A percentile compares a stretch with the other conserved stretches of the same genome.
Conservation (phyloP, 2,329 filamentous ascomycete species). For the Nothophaeocryptopus gaeumannii region DNA sequence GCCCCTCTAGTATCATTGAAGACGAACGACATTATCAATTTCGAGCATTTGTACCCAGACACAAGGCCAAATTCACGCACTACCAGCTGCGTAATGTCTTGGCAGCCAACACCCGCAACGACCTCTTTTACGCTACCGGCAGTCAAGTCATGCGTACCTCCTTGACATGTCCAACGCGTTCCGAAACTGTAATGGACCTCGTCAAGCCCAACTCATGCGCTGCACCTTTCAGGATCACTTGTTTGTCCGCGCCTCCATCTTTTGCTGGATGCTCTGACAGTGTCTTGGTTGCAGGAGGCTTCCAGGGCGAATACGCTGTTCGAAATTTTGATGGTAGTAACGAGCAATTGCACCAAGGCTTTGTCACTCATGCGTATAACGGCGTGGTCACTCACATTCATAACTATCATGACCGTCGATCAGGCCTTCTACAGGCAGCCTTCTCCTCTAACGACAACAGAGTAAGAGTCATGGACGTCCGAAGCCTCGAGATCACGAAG, state of each 20-base stretch:
- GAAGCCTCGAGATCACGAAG: constrained; percentile 57
- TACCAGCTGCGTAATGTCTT: constrained; percentile 60
- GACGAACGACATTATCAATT: constrained; percentile 29
- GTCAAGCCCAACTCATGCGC: constrained; percentile 23
- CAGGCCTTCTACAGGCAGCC: constrained; percentile 49
- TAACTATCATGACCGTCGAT: constrained; percentile 47
- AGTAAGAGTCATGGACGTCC: constrained; percentile 54
- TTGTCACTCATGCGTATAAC: constrained; percentile 50
- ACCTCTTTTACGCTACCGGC: constrained; percentile 53
- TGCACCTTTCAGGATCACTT: constrained; percentile 20
- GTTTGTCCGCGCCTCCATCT: constrained; percentile 17
- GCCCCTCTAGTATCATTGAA: constrained; percentile 2
- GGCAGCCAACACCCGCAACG: constrained; percentile 53
- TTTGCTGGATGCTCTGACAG: not conserved
- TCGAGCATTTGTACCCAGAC: constrained; percentile 36
- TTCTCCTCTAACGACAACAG: constrained; percentile 59
- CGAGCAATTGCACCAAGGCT: constrained; percentile 35
- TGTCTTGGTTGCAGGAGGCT: constrained; percentile 53
- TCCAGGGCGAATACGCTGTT: constrained; percentile 57
- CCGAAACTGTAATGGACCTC: constrained; percentile 50
- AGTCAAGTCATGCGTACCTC: constrained; percentile 50
- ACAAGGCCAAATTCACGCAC: constrained; percentile 53
- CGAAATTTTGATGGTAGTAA: constrained; percentile 24
- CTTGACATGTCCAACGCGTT: constrained; percentile 44
- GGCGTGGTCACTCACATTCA: constrained; percentile 60